A percentile compares a stretch with the other conserved stretches of the same genome.
Conservation (phyloP, 352 stramenopile genomes). For the Phytophthora sojae region DNA sequence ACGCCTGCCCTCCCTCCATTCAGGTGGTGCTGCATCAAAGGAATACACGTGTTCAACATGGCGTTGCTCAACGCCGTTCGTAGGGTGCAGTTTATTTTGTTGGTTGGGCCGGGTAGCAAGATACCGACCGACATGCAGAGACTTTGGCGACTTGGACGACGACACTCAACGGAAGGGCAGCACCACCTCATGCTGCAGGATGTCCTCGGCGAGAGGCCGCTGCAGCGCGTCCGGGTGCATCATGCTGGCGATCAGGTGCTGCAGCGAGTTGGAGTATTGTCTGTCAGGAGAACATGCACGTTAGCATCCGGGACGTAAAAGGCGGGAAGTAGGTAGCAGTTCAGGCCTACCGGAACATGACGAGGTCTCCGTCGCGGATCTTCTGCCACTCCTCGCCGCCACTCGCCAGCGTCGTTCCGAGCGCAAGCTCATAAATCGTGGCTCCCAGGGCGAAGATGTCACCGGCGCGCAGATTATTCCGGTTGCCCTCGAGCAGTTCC, state of each 20-base stretch:
- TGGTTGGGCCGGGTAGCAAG: conserved; percentile 14
- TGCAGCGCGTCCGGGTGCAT: conserved; percentile 89
- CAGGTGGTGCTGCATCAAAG: too few relatives aligned
- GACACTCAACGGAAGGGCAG: conserved; percentile 58
- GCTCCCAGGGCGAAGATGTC: conserved; percentile 89
- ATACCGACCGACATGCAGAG: conserved; percentile 21
- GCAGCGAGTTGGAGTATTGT: conserved; percentile 89
- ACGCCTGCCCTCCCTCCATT: too few relatives aligned
- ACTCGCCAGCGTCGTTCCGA: conserved; percentile 70
- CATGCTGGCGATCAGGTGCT: conserved; percentile 88
- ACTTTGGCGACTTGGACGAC: conserved; percentile 4
- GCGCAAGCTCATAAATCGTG: conserved; percentile 85
- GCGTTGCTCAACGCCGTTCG: background rate
- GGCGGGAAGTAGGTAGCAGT: background rate
- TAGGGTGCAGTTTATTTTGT: conserved; percentile 23
- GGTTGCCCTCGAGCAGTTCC: conserved; percentile 82
- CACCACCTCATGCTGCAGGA: conserved; percentile 86
- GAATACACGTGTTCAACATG: background rate
- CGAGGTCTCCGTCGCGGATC: conserved; percentile 84
- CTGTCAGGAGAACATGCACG: conserved; percentile 31
- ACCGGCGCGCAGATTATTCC: conserved; percentile 75
- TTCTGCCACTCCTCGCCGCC: conserved; percentile 88
- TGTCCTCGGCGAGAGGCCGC: conserved; percentile 81
- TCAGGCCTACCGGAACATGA: conserved; percentile 69
- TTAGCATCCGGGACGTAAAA: conserved; percentile 15